Base-by-base conservation (phyloP, 495 filamentous ascomycete species). In the Lentithecium fluviatile region DNA sequence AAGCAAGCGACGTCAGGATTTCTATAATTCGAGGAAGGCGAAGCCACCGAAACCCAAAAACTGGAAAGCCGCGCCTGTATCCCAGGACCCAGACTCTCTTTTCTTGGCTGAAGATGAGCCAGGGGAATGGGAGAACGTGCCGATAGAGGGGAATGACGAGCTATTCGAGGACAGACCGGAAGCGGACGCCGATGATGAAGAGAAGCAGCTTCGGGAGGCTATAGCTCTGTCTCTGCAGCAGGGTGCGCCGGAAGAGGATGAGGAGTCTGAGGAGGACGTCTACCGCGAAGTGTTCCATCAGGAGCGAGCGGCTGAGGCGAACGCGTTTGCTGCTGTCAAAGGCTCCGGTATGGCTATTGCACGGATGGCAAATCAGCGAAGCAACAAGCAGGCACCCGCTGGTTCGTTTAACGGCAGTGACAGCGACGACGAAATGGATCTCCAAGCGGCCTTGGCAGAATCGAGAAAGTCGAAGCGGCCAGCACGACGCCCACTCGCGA, bases 131-230 rank as follows among this genome's bases (percentile, higher is more conserved):
- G 71, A 76, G 32, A 61, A 69, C 34, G 68, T 68, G 13, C 52
- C 52, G 20, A 62, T 56, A 13, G 51, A 62, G 3, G 62, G 55
- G 17, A 43, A 61, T 38, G 72, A 69, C 63, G 64, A 79, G 20
- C 59, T 79, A 0, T 80, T 81, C 42, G 74, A 77, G 54, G 74
- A 74, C 15, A 62, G 1, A 15, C 21, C 12, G 19, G 45, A 69
- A 6, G 45, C 62, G 32, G 47, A 3, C 2, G 32, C 15, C n/a
- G 45, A 66, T 13, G 78, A 83, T 46, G 88, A 91, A 48, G 88
- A 94, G 29, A 83, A 90, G 58, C 88, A 93, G 55, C 80, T 97
- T 0, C 83, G 83, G 51, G 80, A 80, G 65, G 93, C 93, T 10
- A 95, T 97, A 72, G 86, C 85, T 0, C 79, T 97, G 74, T 97